Conservation (phyloP, 2,329 filamentous ascomycete species). For the Aspergillus ruber region DNA sequence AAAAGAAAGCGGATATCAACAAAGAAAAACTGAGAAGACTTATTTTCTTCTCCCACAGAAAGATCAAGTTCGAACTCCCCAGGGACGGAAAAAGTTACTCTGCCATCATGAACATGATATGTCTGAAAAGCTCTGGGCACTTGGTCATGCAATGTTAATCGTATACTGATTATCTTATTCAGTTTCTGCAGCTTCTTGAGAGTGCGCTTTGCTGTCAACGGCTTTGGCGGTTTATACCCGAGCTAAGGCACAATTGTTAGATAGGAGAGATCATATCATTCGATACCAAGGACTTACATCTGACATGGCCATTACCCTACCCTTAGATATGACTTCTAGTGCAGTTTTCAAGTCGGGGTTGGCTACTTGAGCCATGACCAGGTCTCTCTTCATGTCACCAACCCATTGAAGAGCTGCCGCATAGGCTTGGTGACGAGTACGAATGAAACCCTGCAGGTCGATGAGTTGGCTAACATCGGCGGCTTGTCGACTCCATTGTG, state of each 20-base stretch:
- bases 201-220: slow-evolving; percentile 64
- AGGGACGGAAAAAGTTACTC: slow-evolving; percentile 77
- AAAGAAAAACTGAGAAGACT: slow-evolving; percentile 81
- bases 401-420: slow-evolving; percentile 56
- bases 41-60: slow-evolving; percentile 80
- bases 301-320: slow-evolving; percentile 70
- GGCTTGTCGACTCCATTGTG: slow-evolving; percentile 79
- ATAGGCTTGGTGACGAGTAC: slow-evolving; percentile 56
- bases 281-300: slow-evolving; percentile 51
- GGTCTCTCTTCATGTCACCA: slow-evolving; percentile 65
- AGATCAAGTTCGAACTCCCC: slow-evolving; percentile 91
- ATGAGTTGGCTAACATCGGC: slow-evolving; percentile 79
- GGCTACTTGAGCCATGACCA: slow-evolving; percentile 67
- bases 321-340: slow-evolving; percentile 73
- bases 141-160: slow-evolving; percentile 77
- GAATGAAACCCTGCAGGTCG: slow-evolving; percentile 72
- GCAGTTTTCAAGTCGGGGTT: slow-evolving; percentile 90
- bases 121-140: slow-evolving; percentile 71
- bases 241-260: slow-evolving; percentile 44
- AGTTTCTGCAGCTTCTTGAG: slow-evolving; percentile 70
- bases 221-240: slow-evolving; percentile 68
- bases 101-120: slow-evolving; percentile 75
- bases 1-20: slow-evolving; percentile 86
- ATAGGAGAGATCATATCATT: not conserved
- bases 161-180: slow-evolving; percentile 73